phyloP scores from a whole-genome alignment of 139 green algal genomes.

The Micractinium conductrix region DNA sequence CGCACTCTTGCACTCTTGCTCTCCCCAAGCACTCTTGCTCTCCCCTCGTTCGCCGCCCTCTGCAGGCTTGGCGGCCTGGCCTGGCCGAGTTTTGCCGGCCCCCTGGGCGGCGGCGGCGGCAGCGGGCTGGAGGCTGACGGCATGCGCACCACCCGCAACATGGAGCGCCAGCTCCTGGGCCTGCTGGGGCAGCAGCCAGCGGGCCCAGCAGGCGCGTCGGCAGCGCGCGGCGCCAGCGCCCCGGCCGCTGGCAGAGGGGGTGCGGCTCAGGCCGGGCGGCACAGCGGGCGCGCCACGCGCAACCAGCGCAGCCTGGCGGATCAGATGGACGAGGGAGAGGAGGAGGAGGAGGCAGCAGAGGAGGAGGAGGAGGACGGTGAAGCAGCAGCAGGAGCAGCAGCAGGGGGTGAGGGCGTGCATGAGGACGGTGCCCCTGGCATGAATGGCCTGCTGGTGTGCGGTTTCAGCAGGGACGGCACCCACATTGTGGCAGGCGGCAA shows the following conservation, averaged over 20 bases:
- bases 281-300: neutral
- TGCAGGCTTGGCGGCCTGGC: constrained; percentile 22
- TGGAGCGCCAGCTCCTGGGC: constrained; percentile 22
- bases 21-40: no score
- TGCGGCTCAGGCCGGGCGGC: constrained; percentile 1
- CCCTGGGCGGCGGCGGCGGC: neutral
- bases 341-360: neutral
- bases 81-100: neutral
- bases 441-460: constrained; percentile 67
- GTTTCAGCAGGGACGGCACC: constrained; percentile 67
- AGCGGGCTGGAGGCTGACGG: neutral
- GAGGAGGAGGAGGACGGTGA: neutral
- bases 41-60: neutral
- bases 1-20: neutral
- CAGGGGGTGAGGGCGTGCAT: neutral
- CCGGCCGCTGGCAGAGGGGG: no score
- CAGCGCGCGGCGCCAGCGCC: neutral
- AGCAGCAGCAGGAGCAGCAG: neutral
- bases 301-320: neutral
- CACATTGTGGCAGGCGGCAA: constrained; percentile 71
- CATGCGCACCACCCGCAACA: constrained; percentile 20
- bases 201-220: neutral
- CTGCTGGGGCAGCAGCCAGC: neutral
- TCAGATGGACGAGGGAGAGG: neutral
- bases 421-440: constrained; percentile 1